Base-by-base conservation (phyloP, 2,329 filamentous ascomycete species). In the Paraphoma chrysanthemicola region DNA sequence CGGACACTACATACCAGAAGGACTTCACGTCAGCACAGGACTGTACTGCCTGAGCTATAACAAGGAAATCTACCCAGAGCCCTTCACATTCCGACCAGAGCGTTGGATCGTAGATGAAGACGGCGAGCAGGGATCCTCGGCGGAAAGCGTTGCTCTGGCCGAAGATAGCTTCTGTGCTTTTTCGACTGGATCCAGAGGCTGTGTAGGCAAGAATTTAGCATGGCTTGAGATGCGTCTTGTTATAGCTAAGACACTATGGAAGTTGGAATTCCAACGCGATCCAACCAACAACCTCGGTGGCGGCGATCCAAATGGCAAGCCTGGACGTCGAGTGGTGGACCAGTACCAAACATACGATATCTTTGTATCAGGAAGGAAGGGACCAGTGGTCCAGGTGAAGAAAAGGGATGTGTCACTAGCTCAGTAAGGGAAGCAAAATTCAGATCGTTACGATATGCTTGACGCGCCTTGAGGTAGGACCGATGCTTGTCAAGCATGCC, bases 191-290 rank as follows among this genome's bases (percentile, higher is more conserved):
- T 61, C 69, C 1, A 53, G 66, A 42, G 69, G 69, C n/a, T 75
- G 72, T 33, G 67, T 69, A 17, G 72, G 72, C 12, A 73, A 74
- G 64, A 73, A 71, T 14, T 54, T 73, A 44, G 66, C 66, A 6
- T 71, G 62, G 58, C 60, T 72, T 23, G 69, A 68, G n/a, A 64
- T 75, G 60, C 66, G 66, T 28, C 50, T 69, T 36, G 61, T 67
- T 6, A 28, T 72, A 9, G 70, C 68, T 12, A 69, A 66, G 47
- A 16, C 63, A 4, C 36, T 73, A 2, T 73, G 62, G 64, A 70
- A 53, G 31, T 67, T 66, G 30, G 73, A 75, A 28, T 31, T 75
- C 12, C 60, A 53, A 54, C 51, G 52, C 9, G 64, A 67, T 53
- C 50, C 60, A 18, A 43, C 36, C 11, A 59, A 67, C 48, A 67